These are phyloP conservation scores for Epicoccum sorghinum DNA, from an alignment of 2,329 filamentous ascomycete species.

Conservation along the genomic window DNA sequence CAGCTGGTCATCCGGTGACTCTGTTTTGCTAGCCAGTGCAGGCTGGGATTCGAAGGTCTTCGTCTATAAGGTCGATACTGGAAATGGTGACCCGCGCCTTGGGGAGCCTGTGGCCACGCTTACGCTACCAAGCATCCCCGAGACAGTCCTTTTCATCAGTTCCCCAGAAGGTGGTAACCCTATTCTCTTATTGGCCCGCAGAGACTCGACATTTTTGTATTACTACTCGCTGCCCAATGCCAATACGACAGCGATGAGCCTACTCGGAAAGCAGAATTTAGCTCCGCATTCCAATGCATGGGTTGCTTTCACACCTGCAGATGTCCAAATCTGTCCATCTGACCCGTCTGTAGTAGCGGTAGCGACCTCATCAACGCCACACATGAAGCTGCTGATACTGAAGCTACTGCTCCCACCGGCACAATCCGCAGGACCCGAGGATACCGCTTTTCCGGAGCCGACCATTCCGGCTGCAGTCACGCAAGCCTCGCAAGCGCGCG, in stretches of 20 bases:
- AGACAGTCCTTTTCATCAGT: conserved; percentile 60
- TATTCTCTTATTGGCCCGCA: conserved; percentile 60
- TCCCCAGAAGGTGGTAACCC: conserved; percentile 55
- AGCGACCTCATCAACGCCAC: conserved; percentile 64
- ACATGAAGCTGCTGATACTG: conserved; percentile 68
- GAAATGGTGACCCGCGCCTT: conserved; percentile 35
- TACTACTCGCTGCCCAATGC: conserved; percentile 55
- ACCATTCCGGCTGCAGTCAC: conserved; percentile 41
- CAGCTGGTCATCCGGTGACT: conserved; percentile 43
- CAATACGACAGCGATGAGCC: conserved; percentile 22
- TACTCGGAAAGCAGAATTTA: conserved; percentile 64
- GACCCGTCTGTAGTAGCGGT: conserved; percentile 63
- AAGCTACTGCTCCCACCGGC: conserved; percentile 60
- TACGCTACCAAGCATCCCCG: conserved; percentile 60
- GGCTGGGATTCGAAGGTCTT: conserved; percentile 66
- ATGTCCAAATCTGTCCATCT: conserved; percentile 61
- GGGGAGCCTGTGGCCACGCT: conserved; percentile 52
- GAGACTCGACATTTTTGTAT: conserved; percentile 65
- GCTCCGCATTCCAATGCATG: conserved; percentile 69
- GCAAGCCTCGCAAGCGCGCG: conserved; percentile 60
- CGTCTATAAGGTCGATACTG: conserved; percentile 53
- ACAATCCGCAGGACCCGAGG: conserved; percentile 7
- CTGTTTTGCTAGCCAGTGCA: conserved; percentile 58
- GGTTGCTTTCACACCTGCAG: conserved; percentile 66
- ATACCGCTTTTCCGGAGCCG: conserved; percentile 8